Conservation (phyloP, 176 grass and related monocot species). For the Triticum urartu region DNA sequence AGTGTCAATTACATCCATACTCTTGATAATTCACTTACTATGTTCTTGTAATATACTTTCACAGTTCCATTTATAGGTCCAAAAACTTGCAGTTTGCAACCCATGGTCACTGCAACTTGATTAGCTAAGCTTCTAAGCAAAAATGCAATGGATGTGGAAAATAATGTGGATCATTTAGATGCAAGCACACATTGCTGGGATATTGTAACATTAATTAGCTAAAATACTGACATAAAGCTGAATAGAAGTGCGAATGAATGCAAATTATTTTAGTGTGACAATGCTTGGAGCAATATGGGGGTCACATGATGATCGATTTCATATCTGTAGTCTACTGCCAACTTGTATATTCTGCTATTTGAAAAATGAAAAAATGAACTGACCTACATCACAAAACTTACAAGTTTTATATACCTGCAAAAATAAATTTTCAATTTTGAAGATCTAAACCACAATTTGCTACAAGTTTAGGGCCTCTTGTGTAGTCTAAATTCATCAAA, state of each 20-base stretch:
- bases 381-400: neutral
- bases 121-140: neutral
- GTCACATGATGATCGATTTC: neutral
- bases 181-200: neutral
- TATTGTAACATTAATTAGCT: neutral
- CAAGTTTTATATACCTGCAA: neutral
- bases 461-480: neutral
- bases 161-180: neutral
- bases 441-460: neutral
- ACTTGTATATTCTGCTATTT: neutral
- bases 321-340: neutral
- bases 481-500: neutral
- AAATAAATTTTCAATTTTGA: neutral
- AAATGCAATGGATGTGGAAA: neutral
- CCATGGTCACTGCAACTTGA: neutral
- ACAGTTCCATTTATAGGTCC: neutral
- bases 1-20: neutral
- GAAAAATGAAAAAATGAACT: neutral
- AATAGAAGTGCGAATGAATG: neutral
- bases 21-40: neutral
- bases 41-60: neutral
- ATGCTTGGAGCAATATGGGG: neutral
- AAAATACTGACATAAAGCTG: neutral
- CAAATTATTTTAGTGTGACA: neutral
- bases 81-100: neutral